Percentiles rank a stretch among this genome's conserved stretches.
These are phyloP conservation scores for Triticum timopheevii DNA, from an alignment of 176 grass and related monocot species.

Conservation along the genomic window DNA sequence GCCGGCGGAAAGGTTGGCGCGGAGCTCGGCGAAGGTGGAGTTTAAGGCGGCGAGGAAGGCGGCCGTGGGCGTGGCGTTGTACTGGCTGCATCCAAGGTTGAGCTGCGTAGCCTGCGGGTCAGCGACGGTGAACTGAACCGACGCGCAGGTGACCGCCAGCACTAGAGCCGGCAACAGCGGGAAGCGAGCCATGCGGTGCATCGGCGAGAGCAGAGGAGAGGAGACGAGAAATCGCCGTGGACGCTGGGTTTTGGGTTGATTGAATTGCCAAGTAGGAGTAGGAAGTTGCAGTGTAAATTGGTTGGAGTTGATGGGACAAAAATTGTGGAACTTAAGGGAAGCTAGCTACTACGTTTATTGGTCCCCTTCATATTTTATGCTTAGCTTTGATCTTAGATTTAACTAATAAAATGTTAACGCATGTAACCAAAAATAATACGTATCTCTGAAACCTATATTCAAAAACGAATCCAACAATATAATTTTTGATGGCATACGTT, in stretches of 20 bases:
- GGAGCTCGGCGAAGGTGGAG: conserved; percentile 40
- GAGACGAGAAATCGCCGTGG: not conserved
- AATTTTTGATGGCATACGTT: too few relatives aligned
- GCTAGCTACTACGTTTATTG: too few relatives aligned
- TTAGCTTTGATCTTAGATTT: too few relatives aligned
- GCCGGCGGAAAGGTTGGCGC: conserved; percentile 41
- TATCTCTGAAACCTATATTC: too few relatives aligned
- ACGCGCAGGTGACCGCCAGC: not conserved
- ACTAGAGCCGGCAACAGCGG: not conserved
- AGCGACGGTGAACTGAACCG: conserved; percentile 11
- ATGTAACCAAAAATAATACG: too few relatives aligned
- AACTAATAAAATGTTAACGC: too few relatives aligned
- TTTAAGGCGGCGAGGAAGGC: conserved; percentile 54
- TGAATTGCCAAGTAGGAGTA: too few relatives aligned
- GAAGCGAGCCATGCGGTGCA: not conserved
- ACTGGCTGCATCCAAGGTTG: conserved; percentile 53
- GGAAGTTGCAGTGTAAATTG: too few relatives aligned
- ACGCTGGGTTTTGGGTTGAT: not conserved
- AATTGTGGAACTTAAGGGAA: too few relatives aligned
- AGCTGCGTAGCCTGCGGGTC: conserved; percentile 54
- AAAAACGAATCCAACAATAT: too few relatives aligned
- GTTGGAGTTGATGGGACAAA: too few relatives aligned
- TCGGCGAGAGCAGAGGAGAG: not conserved
- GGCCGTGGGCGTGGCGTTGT: conserved; percentile 44
- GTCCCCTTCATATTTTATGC: too few relatives aligned